Evolutionary conservation across 768 basidiomycete genomes (phyloP).

Genomic region (Tulasnella sp.): DNA sequence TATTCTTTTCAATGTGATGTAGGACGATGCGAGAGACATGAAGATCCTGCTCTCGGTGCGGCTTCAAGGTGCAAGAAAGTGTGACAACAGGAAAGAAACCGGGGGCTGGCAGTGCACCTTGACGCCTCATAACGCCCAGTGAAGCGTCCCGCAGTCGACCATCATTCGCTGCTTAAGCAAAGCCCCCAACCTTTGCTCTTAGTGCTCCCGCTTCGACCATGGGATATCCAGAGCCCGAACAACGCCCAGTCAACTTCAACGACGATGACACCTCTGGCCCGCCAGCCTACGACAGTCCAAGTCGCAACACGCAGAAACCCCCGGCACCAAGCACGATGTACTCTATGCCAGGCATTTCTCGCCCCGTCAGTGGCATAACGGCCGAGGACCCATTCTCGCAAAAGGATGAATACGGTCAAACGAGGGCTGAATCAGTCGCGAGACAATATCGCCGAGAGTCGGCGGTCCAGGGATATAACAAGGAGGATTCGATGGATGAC

Average conservation of each 20-base stretch:
- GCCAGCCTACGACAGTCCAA: background rate
- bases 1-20: too few species aligned
- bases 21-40: too few species aligned
- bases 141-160: background rate
- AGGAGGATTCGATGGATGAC: background rate
- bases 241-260: constrained; percentile 19
- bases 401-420: constrained; percentile 10
- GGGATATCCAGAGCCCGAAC: constrained; percentile 1
- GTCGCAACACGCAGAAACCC: background rate
- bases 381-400: constrained; percentile 10
- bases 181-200: background rate
- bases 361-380: constrained; percentile 1
- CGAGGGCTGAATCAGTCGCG: constrained; percentile 13
- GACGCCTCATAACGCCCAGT: background rate
- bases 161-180: background rate
- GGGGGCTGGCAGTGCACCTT: background rate
- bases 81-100: background rate
- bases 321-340: constrained; percentile 7
- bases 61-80: background rate
- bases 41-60: background rate
- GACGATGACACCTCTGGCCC: background rate
- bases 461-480: background rate
- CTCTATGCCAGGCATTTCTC: background rate
- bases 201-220: background rate
- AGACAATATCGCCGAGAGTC: constrained; percentile 10